phyloP scores from a whole-genome alignment of 2,329 filamentous ascomycete genomes.

The Colletotrichum viniferum region DNA sequence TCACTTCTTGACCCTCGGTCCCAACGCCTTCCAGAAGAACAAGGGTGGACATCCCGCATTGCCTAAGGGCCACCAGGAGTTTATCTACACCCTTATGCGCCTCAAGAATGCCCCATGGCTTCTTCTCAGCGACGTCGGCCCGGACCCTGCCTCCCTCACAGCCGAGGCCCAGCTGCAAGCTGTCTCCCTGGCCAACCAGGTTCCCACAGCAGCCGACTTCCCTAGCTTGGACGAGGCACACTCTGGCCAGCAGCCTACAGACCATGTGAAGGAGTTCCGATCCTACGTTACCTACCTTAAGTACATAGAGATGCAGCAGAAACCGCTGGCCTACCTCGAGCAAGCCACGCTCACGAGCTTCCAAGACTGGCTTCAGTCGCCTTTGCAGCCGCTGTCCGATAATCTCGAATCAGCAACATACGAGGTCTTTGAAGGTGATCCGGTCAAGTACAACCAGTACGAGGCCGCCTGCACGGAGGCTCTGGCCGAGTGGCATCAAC shows the following conservation, averaged over 20 bases:
- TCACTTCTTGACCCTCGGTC: slow-evolving; percentile 62
- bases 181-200: slow-evolving; percentile 27
- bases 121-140: slow-evolving; percentile 66
- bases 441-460: slow-evolving; percentile 97
- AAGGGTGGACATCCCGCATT: slow-evolving; percentile 66
- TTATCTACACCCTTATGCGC: slow-evolving; percentile 68
- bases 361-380: slow-evolving; percentile 96
- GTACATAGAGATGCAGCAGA: slow-evolving; percentile 83
- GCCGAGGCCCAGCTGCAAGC: slow-evolving; percentile 9
- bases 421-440: slow-evolving; percentile 97
- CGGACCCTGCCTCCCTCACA: slow-evolving; percentile 32
- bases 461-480: slow-evolving; percentile 83
- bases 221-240: slow-evolving; percentile 75
- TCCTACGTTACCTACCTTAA: slow-evolving; percentile 78
- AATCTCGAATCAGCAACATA: slow-evolving; percentile 98
- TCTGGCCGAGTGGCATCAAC: slow-evolving; percentile 76
- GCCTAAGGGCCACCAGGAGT: slow-evolving; percentile 62
- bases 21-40: slow-evolving; percentile 63
- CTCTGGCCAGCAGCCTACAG: slow-evolving; percentile 23
- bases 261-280: slow-evolving; percentile 24
- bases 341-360: slow-evolving; percentile 58
- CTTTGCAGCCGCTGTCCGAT: slow-evolving; percentile 91
- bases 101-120: slow-evolving; percentile 68
- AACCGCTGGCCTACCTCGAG: slow-evolving; percentile 59
- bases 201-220: slow-evolving; percentile 56